Evolutionary conservation across 2,329 filamentous ascomycete species (phyloP), one percentile per base, ranked within the genome.

Genomic region (Aspergillus sp.): DNA sequence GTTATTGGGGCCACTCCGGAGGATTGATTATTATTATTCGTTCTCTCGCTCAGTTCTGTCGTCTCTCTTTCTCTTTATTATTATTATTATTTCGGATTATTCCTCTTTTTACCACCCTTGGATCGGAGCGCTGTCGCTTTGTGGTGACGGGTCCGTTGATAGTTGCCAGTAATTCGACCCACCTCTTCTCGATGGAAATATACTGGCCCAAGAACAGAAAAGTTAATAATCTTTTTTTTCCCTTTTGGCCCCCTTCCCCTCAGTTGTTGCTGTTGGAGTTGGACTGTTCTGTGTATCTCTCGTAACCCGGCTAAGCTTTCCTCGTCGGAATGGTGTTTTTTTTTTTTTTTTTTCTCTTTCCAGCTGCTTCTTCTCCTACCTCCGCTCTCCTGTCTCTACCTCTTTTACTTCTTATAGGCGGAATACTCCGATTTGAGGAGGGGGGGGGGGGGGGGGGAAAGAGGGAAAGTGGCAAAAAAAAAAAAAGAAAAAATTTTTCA

Each of bases 301-400:
- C 55, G 49, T 55, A 56, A 55, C 55, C 61, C 64, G 63, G 66
- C 63, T 67, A 68, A 68, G 65, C 63, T 67, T 68, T 68, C 66
- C 66, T 61, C 64, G 62, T 65, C 57, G 52, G 32, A 58, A 26
- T 20, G 46, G 11, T 24, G 29, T 52, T 52, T 57, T 49, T 54
- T 47, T 52, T 56, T 60, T 57, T 49, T 54, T 47, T 52, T 56
- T 60, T 54, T 24, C 16, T 57, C 32, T 54, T 54, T 59, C 46
- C 26, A 29, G 26, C 26, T 29, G 26, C 26, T 29, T 29, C 26
- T 29, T 29, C 14, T 42, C 14, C 14, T 42, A 39, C 53, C 31
- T 49, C 26, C 54, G 36, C 36, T 42, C 42, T 59, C 29, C 45
- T 53, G 31, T 59, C 22, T 54, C 46, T 55, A 42, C 32, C 47